Evolutionary conservation across 306 rosid genomes (phyloP).

Genomic region (Inga oerstediana): DNA sequence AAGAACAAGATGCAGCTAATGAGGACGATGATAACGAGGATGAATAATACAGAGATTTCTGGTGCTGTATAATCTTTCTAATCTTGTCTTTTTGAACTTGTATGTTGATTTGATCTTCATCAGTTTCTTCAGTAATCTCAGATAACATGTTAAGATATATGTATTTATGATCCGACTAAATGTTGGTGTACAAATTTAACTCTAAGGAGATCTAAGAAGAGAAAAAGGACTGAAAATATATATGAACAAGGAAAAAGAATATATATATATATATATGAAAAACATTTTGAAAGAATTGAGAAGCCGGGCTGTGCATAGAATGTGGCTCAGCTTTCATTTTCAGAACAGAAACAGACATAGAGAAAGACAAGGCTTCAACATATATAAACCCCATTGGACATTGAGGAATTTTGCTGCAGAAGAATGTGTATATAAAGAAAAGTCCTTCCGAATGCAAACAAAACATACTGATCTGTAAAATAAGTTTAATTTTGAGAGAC

Average conservation of each 20-base stretch:
- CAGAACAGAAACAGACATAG: not conserved
- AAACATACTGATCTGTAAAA: not conserved
- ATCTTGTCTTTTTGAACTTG: conserved; percentile 57
- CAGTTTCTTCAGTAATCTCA: conserved; percentile 61
- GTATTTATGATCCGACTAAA: not conserved
- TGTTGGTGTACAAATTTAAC: not conserved
- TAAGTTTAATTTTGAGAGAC: too few relatives aligned
- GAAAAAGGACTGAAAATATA: conserved; percentile 30
- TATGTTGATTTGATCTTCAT: conserved; percentile 53
- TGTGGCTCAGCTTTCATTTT: conserved; percentile 26
- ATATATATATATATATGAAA: too few relatives aligned
- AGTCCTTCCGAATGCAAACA: not conserved
- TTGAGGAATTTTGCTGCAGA: not conserved
- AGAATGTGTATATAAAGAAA: not conserved
- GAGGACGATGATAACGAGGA: conserved; percentile 45
- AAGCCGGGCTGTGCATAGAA: conserved; percentile 50
- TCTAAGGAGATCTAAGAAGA: not conserved
- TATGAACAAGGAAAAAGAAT: conserved; percentile 29
- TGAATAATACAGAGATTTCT: conserved; percentile 51
- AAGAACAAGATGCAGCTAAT: conserved; percentile 41
- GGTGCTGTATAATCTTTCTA: conserved; percentile 57
- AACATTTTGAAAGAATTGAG: not conserved
- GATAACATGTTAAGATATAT: conserved; percentile 32
- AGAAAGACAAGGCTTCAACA: conserved; percentile 34
- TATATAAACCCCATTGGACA: not conserved